A percentile compares a stretch with the other conserved stretches of the same genome.
These are phyloP conservation scores for Aspergillus sp. DNA, from an alignment of 2,329 filamentous ascomycete species.

Conservation along the genomic window DNA sequence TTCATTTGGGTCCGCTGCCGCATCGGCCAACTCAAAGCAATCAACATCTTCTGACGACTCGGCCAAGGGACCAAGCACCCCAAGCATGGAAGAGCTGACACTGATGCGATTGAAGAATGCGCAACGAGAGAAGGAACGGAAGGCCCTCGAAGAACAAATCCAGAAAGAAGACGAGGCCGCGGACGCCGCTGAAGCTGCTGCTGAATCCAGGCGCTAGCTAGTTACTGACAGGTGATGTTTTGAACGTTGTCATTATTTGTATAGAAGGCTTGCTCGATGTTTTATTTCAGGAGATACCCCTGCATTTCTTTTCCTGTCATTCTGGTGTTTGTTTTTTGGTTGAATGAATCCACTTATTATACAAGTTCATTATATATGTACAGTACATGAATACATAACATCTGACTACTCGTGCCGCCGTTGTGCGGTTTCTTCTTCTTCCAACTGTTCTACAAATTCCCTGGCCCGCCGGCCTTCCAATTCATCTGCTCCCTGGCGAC, in stretches of 20 bases:
- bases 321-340: neutral
- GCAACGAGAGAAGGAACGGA: slow-evolving; percentile 50
- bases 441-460: slow-evolving; percentile 32
- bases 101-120: slow-evolving; percentile 55
- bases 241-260: neutral
- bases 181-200: slow-evolving; percentile 26
- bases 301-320: neutral
- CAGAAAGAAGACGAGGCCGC: slow-evolving; percentile 44
- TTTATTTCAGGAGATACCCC: slow-evolving; percentile 17
- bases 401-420: slow-evolving; percentile 18
- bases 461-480: slow-evolving; percentile 28
- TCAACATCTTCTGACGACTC: slow-evolving; percentile 20
- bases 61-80: slow-evolving; percentile 22
- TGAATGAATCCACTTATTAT: slow-evolving; percentile 10
- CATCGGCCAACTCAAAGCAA: slow-evolving; percentile 22
- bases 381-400: slow-evolving; percentile 8
- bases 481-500: slow-evolving; percentile 13
- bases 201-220: slow-evolving; percentile 2
- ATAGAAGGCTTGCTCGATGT: neutral
- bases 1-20: slow-evolving; percentile 34
- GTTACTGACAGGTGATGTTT: slow-evolving; percentile 5
- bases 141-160: slow-evolving; percentile 50
- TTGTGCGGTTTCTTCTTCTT: slow-evolving; percentile 26
- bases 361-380: slow-evolving; percentile 16
- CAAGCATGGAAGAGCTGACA: slow-evolving; percentile 44